These are phyloP conservation scores for Taphrina deformans DNA, from an alignment of 1,139 yeast species.

Conservation along the genomic window DNA sequence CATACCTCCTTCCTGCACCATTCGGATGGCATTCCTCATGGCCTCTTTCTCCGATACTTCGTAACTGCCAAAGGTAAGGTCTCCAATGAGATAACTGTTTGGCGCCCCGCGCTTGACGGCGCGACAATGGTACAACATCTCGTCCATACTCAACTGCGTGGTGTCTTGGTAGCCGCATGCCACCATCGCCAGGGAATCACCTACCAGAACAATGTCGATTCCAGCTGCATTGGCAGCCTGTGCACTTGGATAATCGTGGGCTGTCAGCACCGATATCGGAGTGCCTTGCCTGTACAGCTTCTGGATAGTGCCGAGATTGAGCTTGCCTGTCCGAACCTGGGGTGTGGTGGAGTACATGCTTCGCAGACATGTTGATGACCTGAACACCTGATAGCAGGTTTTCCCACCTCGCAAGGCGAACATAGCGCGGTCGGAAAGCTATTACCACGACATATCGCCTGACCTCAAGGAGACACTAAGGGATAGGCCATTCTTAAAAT, in stretches of 20 bases:
- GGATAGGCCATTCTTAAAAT: too few relatives aligned
- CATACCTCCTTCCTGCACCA: conserved; percentile 62
- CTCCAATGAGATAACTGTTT: conserved; percentile 72
- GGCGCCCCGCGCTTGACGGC: conserved; percentile 70
- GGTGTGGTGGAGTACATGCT: background rate
- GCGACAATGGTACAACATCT: conserved; percentile 70
- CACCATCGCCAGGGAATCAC: conserved; percentile 93
- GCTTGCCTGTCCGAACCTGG: conserved; percentile 1
- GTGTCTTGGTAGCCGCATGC: conserved; percentile 66
- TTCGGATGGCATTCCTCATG: conserved; percentile 58
- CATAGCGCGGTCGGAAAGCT: background rate
- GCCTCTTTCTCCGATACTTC: conserved; percentile 70
- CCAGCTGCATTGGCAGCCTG: conserved; percentile 67
- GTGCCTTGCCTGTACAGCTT: conserved; percentile 49
- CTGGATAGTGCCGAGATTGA: conserved; percentile 51
- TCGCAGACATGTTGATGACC: background rate
- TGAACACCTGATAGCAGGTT: too few relatives aligned
- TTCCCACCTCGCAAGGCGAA: background rate
- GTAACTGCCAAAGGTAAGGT: conserved; percentile 84
- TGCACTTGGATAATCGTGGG: conserved; percentile 82
- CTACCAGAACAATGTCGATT: conserved; percentile 73
- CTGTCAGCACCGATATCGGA: conserved; percentile 71
- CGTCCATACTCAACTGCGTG: conserved; percentile 44
- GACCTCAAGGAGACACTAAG: too few relatives aligned
- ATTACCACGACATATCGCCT: too few relatives aligned